phyloP scores from a whole-genome alignment of 2,329 filamentous ascomycete genomes.

The Achaetomium macrosporum region DNA sequence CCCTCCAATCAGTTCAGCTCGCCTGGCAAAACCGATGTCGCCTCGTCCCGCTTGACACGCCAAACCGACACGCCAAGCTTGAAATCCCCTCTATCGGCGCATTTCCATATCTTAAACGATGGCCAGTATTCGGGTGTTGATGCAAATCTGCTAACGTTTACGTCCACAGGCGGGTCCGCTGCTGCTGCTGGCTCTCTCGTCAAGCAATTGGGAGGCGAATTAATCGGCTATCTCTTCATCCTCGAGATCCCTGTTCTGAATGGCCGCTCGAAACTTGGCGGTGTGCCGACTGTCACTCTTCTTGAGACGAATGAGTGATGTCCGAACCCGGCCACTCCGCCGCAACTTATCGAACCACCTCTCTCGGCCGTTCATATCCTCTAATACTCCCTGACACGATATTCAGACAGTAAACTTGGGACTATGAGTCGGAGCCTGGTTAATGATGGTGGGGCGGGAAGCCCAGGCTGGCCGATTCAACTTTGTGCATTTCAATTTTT shows the following conservation, averaged over 20 bases:
- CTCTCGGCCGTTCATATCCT: background rate
- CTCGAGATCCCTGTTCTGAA: constrained; percentile 92
- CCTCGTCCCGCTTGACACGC: constrained; percentile 14
- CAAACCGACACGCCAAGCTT: background rate
- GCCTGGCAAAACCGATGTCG: constrained; percentile 11
- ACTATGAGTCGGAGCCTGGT: constrained; percentile 5
- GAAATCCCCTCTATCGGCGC: background rate
- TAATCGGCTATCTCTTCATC: constrained; percentile 89
- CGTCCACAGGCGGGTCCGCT: constrained; percentile 72
- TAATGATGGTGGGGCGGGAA: constrained; percentile 8
- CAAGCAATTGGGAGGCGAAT: constrained; percentile 73
- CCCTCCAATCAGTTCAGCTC: constrained; percentile 8
- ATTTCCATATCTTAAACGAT: background rate
- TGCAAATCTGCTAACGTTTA: constrained; percentile 16
- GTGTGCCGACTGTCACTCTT: constrained; percentile 71
- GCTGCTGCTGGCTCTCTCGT: constrained; percentile 82
- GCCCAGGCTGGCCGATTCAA: background rate
- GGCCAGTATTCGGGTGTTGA: no score
- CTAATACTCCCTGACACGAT: background rate
- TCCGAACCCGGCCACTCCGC: constrained; percentile 1
- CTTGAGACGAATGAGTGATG: constrained; percentile 45
- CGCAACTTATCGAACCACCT: background rate
- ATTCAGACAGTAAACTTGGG: constrained; percentile 1
- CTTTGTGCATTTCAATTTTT: constrained; percentile 6
- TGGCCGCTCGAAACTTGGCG: constrained; percentile 81